Percentiles rank a stretch among this genome's conserved stretches.
Evolutionary conservation across 163 green algal genomes (phyloP).

Genomic region (Volvox carteri): DNA sequence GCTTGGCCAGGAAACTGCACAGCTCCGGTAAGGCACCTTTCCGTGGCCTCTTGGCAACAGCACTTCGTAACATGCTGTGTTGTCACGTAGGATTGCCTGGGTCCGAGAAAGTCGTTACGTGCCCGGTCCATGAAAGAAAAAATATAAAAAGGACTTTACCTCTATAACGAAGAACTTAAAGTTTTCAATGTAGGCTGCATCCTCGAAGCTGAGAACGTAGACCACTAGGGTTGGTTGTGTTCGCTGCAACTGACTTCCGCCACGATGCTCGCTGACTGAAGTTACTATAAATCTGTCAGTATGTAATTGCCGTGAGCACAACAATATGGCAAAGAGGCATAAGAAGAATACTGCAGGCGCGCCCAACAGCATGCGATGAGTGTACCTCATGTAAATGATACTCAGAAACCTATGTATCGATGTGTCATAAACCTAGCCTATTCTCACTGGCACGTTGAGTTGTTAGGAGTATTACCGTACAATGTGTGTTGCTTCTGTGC

Average conservation of each 20-base stretch:
- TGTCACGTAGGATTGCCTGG: conserved; percentile 7
- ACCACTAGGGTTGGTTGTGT: conserved; percentile 6
- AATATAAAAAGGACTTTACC: neutral
- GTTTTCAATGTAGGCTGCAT: conserved; percentile 20
- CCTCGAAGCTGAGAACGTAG: conserved; percentile 30
- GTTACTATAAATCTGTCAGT: neutral
- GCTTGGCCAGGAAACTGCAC: neutral
- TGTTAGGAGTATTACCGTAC: no score
- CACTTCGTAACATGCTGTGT: neutral
- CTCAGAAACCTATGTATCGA: no score
- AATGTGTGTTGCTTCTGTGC: no score
- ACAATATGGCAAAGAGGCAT: neutral
- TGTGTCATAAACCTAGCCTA: no score
- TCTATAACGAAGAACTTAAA: conserved; percentile 24
- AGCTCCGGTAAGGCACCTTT: neutral
- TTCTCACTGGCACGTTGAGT: no score
- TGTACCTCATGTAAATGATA: no score
- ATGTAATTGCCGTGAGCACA: neutral
- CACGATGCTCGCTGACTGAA: neutral
- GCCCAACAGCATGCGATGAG: no score
- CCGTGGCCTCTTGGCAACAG: neutral
- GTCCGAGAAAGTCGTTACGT: neutral
- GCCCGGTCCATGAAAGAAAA: neutral
- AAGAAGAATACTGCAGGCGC: neutral
- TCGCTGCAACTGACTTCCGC: neutral